A percentile compares a stretch with the other conserved stretches of the same genome.
Conservation (phyloP, 2,329 filamentous ascomycete genomes). For the Sclerotiophoma versabilis region DNA sequence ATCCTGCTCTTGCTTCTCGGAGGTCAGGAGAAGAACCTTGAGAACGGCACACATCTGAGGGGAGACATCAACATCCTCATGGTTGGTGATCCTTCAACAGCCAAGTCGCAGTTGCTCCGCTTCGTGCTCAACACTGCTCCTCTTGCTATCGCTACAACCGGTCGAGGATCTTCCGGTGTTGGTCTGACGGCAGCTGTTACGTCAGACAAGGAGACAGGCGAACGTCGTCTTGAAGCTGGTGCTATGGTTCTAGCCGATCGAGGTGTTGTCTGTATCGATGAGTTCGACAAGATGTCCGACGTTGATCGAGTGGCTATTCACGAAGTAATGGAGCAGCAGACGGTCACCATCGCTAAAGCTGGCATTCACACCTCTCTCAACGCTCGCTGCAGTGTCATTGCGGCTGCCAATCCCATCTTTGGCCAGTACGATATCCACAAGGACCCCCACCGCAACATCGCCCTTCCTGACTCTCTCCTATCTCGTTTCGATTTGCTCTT, state of each 20-base stretch:
- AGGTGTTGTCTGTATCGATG: conserved; percentile 97
- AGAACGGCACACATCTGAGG: conserved; percentile 96
- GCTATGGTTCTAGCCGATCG: conserved; percentile 98
- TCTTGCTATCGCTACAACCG: conserved; percentile 94
- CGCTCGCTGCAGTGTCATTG: conserved; percentile 93
- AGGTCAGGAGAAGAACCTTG: conserved; percentile 97
- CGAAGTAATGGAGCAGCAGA: conserved; percentile 99
- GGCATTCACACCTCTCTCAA: conserved; percentile 98
- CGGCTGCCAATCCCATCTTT: conserved; percentile 96
- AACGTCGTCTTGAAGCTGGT: conserved; percentile 91
- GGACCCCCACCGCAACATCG: conserved; percentile 98
- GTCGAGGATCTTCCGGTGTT: conserved; percentile 94
- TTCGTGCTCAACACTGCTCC: conserved; percentile 98
- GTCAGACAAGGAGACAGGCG: conserved; percentile 95
- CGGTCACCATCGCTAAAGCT: conserved; percentile 97
- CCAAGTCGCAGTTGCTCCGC: conserved; percentile 95
- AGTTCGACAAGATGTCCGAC: conserved; percentile 99
- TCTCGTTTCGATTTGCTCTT: conserved; percentile 99
- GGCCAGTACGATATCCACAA: conserved; percentile 99
- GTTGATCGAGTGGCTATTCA: conserved; percentile 97
- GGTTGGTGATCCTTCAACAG: conserved; percentile 98
- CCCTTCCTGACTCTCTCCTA: conserved; percentile 91
- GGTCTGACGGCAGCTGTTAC: conserved; percentile 97
- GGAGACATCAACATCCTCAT: conserved; percentile 99
- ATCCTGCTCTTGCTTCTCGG: conserved; percentile 94